Evolutionary conservation across 441 rosid genomes (phyloP).

Genomic region (Bruguiera hainesii): DNA sequence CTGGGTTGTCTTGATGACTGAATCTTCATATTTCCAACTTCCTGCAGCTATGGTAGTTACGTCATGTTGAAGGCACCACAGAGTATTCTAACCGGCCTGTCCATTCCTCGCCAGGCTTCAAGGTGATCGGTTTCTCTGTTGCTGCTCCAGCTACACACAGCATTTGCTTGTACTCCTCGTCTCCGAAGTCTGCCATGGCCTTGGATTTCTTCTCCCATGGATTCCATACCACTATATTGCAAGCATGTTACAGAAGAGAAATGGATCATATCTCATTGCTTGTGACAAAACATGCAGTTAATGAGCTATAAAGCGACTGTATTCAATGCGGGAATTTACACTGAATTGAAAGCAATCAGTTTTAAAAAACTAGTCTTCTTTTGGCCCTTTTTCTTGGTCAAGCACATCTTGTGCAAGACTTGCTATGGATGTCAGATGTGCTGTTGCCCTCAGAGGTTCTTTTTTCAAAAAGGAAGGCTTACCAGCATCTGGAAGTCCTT

Average conservation of each 20-base stretch:
- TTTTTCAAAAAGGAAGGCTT: conserved; percentile 21
- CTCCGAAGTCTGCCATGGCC: conserved; percentile 68
- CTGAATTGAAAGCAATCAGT: no score
- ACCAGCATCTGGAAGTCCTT: conserved; percentile 92
- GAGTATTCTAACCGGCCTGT: conserved; percentile 73
- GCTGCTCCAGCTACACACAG: conserved; percentile 86
- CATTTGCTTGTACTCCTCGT: conserved; percentile 89
- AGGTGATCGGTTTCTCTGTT: conserved; percentile 66
- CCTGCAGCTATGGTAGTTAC: no score
- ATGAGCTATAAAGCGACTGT: no score
- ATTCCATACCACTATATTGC: conserved; percentile 76
- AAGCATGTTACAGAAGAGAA: not conserved
- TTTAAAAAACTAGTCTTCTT: no score
- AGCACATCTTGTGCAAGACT: no score
- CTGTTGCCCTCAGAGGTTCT: not conserved
- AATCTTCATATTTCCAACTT: no score
- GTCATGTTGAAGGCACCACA: conserved; percentile 39
- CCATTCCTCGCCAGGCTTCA: conserved; percentile 97
- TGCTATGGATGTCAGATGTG: not conserved
- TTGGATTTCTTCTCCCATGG: conserved; percentile 97
- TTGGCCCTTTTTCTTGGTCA: no score
- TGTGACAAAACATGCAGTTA: no score
- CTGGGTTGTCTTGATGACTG: no score
- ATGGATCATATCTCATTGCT: not conserved
- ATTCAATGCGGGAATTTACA: no score